Evolutionary conservation across 1,139 yeast species (phyloP).

Genomic region (Kurtzmaniella quercitrusa): DNA sequence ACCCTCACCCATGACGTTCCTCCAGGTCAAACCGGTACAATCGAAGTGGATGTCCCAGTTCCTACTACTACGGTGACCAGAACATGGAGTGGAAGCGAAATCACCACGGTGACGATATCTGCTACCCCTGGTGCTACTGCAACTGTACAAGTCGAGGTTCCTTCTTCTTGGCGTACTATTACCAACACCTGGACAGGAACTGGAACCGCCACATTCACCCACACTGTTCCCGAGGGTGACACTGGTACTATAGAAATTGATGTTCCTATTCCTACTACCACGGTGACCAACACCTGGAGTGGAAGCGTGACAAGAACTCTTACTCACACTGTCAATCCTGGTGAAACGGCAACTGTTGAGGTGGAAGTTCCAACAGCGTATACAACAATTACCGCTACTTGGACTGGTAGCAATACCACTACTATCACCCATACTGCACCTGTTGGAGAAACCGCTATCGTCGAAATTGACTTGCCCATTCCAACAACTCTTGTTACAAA

Average conservation of each 20-base stretch:
- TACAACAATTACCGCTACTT: slow-evolving; percentile 3
- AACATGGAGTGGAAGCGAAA: slow-evolving; percentile 11
- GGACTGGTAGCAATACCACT: background rate
- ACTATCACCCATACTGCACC: slow-evolving; percentile 4
- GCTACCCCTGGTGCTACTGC: slow-evolving; percentile 3
- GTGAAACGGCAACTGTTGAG: slow-evolving; percentile 8
- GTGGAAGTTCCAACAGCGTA: slow-evolving; percentile 2
- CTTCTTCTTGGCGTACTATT: background rate
- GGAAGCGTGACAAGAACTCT: slow-evolving; percentile 11
- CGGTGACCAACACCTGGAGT: slow-evolving; percentile 8
- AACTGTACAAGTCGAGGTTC: slow-evolving; percentile 1
- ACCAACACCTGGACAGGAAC: slow-evolving; percentile 2
- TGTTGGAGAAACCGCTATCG: slow-evolving; percentile 1
- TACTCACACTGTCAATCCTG: slow-evolving; percentile 9
- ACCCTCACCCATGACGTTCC: slow-evolving; percentile 5
- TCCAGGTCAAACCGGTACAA: slow-evolving; percentile 13
- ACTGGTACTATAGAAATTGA: slow-evolving; percentile 4
- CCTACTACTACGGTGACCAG: slow-evolving; percentile 12
- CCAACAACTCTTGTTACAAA: slow-evolving; percentile 6
- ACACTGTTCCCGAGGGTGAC: slow-evolving; percentile 1
- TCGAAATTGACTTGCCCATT: background rate
- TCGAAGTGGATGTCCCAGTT: slow-evolving; percentile 14
- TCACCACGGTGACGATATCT: slow-evolving; percentile 8
- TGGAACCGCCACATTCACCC: slow-evolving; percentile 6
- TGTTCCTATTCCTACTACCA: slow-evolving; percentile 11